Conservation (phyloP, 805 yeast species). For the Spathaspora girioi region DNA sequence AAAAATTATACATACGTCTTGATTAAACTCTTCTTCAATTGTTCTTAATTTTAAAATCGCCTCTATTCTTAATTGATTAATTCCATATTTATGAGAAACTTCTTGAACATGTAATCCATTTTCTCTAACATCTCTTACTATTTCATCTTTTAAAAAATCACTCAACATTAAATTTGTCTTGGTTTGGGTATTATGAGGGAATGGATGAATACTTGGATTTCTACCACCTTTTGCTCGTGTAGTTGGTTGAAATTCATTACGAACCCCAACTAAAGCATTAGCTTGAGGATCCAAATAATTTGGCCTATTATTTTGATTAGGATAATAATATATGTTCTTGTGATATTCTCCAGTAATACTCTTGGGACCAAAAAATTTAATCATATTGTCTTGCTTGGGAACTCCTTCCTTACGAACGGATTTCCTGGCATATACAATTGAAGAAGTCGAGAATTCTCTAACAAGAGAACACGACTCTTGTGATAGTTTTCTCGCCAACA, state of each 20-base stretch:
- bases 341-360: conserved; percentile 80
- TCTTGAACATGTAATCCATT: conserved; percentile 61
- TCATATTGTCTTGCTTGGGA: not conserved
- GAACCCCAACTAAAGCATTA: conserved; percentile 16
- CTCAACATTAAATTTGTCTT: conserved; percentile 62
- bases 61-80: conserved; percentile 82
- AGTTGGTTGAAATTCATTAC: not conserved
- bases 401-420: not conserved
- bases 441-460: conserved; percentile 1
- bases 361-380: conserved; percentile 56
- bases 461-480: not conserved
- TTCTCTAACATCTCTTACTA: conserved; percentile 52
- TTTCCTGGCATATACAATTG: not conserved
- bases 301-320: conserved; percentile 66
- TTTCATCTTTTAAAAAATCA: conserved; percentile 53
- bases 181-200: conserved; percentile 71
- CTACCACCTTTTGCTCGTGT: conserved; percentile 10
- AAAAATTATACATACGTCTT: conserved; percentile 48
- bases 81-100: conserved; percentile 72
- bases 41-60: conserved; percentile 72
- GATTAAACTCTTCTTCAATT: conserved; percentile 61
- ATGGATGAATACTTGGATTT: conserved; percentile 59
- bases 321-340: conserved; percentile 68
- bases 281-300: conserved; percentile 67
- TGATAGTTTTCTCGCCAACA: not conserved